A percentile compares a stretch with the other conserved stretches of the same genome.
Conservation (phyloP, 257 asterid genomes). For the Datura wrightii region DNA sequence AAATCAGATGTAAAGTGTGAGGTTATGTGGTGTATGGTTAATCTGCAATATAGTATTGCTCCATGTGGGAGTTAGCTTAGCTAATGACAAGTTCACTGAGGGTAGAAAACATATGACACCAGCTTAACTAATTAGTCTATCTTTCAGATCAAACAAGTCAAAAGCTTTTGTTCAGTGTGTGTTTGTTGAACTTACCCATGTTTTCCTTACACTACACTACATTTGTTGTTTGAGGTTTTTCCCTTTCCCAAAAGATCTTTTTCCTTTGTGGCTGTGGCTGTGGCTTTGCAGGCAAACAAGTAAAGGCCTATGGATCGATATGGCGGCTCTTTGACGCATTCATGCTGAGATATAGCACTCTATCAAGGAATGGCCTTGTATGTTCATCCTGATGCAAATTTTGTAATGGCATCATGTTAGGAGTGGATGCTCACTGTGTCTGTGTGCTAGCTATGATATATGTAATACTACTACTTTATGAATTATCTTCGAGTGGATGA, state of each 20-base stretch:
- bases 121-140: not conserved
- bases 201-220: not conserved
- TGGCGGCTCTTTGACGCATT: not conserved
- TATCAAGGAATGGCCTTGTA: not conserved
- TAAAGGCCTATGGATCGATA: not conserved
- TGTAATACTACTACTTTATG: not conserved
- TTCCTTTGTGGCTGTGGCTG: not conserved
- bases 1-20: not conserved
- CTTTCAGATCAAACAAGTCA: slow-evolving; percentile 1
- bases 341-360: not conserved
- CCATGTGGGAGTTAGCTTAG: not conserved
- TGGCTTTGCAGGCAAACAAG: not conserved
- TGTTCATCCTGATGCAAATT: not conserved
- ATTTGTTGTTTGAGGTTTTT: not conserved
- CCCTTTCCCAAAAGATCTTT: not conserved
- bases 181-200: not conserved
- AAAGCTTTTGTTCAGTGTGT: not conserved
- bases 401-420: not conserved
- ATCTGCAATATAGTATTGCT: not conserved
- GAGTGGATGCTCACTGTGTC: not conserved
- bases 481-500: not conserved
- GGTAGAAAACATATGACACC: not conserved
- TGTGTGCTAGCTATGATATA: not conserved
- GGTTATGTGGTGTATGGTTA: not conserved
- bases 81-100: not conserved